Evolutionary conservation across 768 basidiomycete species (phyloP).

Genomic region (Sarcodon aspratus): DNA sequence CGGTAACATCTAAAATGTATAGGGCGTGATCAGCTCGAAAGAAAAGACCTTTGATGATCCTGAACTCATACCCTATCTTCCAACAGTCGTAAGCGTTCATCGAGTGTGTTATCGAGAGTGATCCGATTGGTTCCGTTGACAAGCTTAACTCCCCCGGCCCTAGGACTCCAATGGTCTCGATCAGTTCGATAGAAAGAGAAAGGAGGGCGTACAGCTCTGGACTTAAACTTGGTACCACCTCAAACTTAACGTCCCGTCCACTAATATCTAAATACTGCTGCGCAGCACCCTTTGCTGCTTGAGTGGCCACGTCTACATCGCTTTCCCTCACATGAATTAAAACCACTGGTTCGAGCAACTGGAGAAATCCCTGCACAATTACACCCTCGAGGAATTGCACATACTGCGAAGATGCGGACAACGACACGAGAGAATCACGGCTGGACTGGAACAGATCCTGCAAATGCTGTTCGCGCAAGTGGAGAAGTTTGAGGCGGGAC

Average conservation of each 20-base stretch:
- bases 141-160: conserved; percentile 81
- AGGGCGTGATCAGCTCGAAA: neutral
- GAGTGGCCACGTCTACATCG: conserved; percentile 49
- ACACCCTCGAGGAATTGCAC: conserved; percentile 73
- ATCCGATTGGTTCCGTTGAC: conserved; percentile 65
- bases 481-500: conserved; percentile 81
- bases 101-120: conserved; percentile 88
- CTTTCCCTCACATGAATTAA: conserved; percentile 56
- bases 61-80: conserved; percentile 70
- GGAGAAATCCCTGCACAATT: conserved; percentile 78
- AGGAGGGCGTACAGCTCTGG: conserved; percentile 50
- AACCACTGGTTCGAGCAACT: conserved; percentile 65
- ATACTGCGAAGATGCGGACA: conserved; percentile 63
- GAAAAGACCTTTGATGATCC: neutral
- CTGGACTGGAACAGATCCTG: conserved; percentile 79
- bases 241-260: conserved; percentile 48
- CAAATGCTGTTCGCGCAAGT: conserved; percentile 84
- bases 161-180: conserved; percentile 14
- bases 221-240: conserved; percentile 49
- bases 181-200: neutral
- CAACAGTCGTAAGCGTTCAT: conserved; percentile 78
- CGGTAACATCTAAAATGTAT: conserved; percentile 72
- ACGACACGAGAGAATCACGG: conserved; percentile 46
- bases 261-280: conserved; percentile 67
- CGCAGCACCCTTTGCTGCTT: conserved; percentile 55